Conservation (phyloP, 495 filamentous ascomycete species). For the Hypoxylon perforatum region DNA sequence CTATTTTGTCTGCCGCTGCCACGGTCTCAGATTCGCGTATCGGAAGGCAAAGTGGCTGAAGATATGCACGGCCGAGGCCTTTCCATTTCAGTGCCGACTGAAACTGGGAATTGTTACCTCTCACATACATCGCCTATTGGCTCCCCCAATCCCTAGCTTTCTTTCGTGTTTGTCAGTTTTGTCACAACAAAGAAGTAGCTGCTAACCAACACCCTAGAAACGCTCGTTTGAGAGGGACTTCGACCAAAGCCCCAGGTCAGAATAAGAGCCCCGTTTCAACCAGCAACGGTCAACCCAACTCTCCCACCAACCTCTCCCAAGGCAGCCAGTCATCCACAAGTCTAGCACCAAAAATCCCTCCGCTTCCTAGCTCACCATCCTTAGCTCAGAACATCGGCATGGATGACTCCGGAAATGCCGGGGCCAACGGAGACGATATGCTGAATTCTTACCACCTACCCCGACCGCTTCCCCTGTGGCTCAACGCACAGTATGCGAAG, state of each 20-base stretch:
- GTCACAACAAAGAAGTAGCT: constrained; percentile 22
- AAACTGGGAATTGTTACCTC: not conserved
- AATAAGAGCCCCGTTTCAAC: constrained; percentile 56
- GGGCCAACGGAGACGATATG: constrained; percentile 62
- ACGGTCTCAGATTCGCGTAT: constrained; percentile 3
- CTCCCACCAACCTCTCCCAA: constrained; percentile 57
- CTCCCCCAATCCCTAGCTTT: constrained; percentile 23
- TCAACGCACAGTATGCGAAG: constrained; percentile 82
- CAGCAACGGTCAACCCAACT: constrained; percentile 48
- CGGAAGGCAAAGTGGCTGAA: constrained; percentile 21
- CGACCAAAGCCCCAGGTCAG: constrained; percentile 52
- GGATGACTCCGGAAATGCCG: constrained; percentile 56
- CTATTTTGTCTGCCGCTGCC: not conserved
- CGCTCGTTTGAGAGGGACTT: constrained; percentile 59
- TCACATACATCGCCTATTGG: constrained; percentile 13
- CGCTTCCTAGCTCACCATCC: constrained; percentile 70
- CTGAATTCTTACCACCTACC: constrained; percentile 62
- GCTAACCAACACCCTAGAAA: constrained; percentile 49
- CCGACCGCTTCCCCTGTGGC: constrained; percentile 65
- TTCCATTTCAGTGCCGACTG: not conserved
- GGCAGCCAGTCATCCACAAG: constrained; percentile 61
- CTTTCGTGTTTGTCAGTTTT: constrained; percentile 5
- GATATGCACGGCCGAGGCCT: constrained; percentile 6
- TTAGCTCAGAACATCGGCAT: constrained; percentile 62
- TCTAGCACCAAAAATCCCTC: constrained; percentile 62